phyloP scores from a whole-genome alignment of 176 grass and related monocot genomes.

The Eragrostis nindensis region DNA sequence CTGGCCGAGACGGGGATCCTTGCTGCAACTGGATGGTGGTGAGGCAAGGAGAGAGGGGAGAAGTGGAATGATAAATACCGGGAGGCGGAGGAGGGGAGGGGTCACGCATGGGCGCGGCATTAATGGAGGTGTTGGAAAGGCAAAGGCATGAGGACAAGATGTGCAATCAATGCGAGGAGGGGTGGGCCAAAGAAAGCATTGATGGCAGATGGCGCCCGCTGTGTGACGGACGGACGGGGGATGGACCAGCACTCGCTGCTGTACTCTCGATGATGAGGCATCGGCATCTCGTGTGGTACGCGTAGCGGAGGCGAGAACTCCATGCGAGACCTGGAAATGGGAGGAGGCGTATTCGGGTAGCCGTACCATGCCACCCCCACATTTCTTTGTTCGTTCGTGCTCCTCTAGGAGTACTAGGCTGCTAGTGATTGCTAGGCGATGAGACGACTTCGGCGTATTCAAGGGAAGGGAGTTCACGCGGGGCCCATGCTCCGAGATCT shows the following conservation, averaged over 20 bases:
- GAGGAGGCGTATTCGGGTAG: neutral
- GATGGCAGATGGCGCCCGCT: slow-evolving; percentile 40
- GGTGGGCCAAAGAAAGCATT: slow-evolving; percentile 24
- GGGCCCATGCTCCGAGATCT: slow-evolving; percentile 48
- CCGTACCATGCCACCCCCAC: neutral
- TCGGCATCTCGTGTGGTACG: neutral
- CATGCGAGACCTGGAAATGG: neutral
- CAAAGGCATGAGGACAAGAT: slow-evolving; percentile 57
- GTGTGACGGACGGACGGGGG: slow-evolving; percentile 33
- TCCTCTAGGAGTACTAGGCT: no score
- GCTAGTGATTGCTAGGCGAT: no score
- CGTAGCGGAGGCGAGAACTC: neutral
- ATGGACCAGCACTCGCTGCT: slow-evolving; percentile 50
- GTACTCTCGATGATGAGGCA: no score
- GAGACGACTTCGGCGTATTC: neutral
- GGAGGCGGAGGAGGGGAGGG: neutral
- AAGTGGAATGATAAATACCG: neutral
- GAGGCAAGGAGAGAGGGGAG: neutral
- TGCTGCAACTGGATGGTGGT: no score
- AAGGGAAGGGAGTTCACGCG: slow-evolving; percentile 31
- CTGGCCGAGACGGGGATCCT: neutral
- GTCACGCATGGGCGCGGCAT: slow-evolving; percentile 49
- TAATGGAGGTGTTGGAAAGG: slow-evolving; percentile 59
- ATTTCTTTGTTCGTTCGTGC: no score
- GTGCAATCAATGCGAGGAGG: slow-evolving; percentile 49